These are phyloP conservation scores for Trichoderma orchidacearum DNA, from an alignment of 495 filamentous ascomycete genomes.

Conservation along the genomic window DNA sequence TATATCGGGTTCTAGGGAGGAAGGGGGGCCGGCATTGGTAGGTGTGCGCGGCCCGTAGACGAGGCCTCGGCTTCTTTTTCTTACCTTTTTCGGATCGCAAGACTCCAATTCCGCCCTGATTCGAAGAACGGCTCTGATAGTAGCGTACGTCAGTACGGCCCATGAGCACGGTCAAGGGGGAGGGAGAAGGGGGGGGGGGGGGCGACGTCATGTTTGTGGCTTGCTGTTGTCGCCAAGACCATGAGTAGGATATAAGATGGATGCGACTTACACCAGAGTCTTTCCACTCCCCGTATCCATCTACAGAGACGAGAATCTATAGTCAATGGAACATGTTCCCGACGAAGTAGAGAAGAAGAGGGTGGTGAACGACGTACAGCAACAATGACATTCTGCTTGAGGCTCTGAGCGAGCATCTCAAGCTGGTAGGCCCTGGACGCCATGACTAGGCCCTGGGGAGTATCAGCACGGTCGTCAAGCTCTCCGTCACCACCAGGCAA, in stretches of 20 bases:
- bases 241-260: too few relatives aligned
- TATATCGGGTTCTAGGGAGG: too few relatives aligned
- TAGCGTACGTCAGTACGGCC: neutral
- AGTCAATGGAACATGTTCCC: conserved; percentile 2
- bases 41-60: too few relatives aligned
- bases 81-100: conserved; percentile 43
- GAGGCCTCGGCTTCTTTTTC: too few relatives aligned
- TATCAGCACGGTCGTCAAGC: too few relatives aligned
- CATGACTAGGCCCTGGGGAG: too few relatives aligned
- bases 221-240: too few relatives aligned
- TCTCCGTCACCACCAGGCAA: neutral
- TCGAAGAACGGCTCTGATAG: conserved; percentile 58
- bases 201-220: too few relatives aligned
- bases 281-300: conserved; percentile 95
- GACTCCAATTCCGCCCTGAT: conserved; percentile 65
- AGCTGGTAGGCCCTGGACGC: conserved; percentile 63
- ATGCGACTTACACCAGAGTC: conserved; percentile 61
- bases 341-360: too few relatives aligned
- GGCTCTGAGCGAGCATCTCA: conserved; percentile 81
- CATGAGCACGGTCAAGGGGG: neutral
- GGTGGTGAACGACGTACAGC: conserved; percentile 47
- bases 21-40: too few relatives aligned
- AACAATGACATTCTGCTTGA: conserved; percentile 72
- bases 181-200: neutral
- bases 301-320: conserved; percentile 19